phyloP scores from a whole-genome alignment of 2,329 filamentous ascomycete species.

The Oidium heveae region DNA sequence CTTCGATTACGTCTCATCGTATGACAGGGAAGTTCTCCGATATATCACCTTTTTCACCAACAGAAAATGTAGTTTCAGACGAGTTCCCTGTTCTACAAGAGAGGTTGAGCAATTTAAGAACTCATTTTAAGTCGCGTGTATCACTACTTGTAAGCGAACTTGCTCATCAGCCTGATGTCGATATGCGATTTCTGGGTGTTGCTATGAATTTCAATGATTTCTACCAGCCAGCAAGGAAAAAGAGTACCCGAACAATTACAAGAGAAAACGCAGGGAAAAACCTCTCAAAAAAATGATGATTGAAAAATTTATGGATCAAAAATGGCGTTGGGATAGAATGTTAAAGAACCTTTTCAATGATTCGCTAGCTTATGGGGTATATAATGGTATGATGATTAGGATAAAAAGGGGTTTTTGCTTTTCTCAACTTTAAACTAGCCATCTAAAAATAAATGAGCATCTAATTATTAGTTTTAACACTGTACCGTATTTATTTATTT shows the following conservation, averaged over 20 bases:
- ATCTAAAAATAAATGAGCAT: no score
- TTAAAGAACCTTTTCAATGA: no score
- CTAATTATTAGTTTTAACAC: no score
- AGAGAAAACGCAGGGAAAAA: conserved; percentile 2
- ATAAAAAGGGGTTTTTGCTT: no score
- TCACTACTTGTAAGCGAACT: conserved; percentile 71
- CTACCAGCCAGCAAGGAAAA: conserved; percentile 52
- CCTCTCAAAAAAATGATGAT: neutral
- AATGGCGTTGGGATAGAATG: no score
- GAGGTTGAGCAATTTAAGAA: conserved; percentile 44
- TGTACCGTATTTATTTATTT: no score
- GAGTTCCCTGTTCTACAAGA: conserved; percentile 50
- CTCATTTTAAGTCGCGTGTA: conserved; percentile 52
- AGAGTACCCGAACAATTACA: conserved; percentile 4
- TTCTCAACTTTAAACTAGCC: no score
- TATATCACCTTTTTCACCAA: conserved; percentile 7
- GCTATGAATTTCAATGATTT: conserved; percentile 99
- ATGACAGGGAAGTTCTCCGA: conserved; percentile 10
- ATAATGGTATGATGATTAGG: no score
- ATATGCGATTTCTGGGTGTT: conserved; percentile 85
- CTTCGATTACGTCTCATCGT: conserved; percentile 11
- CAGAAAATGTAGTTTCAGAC: conserved; percentile 21
- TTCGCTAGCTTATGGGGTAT: no score
- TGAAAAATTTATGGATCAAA: no score
- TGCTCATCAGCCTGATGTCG: conserved; percentile 77